phyloP scores from a whole-genome alignment of 768 basidiomycete species.

The Naganishia friedmannii region DNA sequence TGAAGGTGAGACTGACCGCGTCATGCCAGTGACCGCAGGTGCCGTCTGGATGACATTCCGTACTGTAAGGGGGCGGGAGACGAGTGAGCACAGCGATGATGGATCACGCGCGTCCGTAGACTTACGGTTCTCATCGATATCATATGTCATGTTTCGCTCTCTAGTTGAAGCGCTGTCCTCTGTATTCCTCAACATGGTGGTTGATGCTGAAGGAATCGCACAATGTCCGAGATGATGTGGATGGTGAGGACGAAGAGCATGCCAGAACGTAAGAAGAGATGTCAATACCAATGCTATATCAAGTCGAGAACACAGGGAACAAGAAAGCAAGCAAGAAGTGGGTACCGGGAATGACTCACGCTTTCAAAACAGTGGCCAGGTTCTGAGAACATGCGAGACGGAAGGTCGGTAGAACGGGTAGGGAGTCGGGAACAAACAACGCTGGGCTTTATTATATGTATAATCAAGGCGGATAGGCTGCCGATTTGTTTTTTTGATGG shows the following conservation, averaged over 20 bases:
- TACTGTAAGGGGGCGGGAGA: not conserved
- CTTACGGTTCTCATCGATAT: slow-evolving; percentile 15
- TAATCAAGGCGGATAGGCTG: not conserved
- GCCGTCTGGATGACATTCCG: slow-evolving; percentile 11
- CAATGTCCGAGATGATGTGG: not conserved
- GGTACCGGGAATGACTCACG: slow-evolving; percentile 3
- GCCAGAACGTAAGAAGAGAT: not conserved
- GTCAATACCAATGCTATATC: not conserved
- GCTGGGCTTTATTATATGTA: slow-evolving; percentile 27
- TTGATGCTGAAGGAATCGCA: not conserved
- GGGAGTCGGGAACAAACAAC: slow-evolving; percentile 10
- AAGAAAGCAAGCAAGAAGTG: not conserved
- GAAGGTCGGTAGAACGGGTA: slow-evolving; percentile 2
- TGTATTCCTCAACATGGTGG: slow-evolving; percentile 17
- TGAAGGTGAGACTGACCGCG: slow-evolving; percentile 1
- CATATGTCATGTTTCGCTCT: slow-evolving; percentile 1
- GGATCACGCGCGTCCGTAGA: not conserved
- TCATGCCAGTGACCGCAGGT: not conserved
- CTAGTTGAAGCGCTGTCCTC: not conserved
- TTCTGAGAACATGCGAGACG: slow-evolving; percentile 21
- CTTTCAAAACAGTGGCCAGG: not conserved
- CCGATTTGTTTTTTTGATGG: not conserved
- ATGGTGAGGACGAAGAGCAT: not conserved
- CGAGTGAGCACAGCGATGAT: too few species aligned
- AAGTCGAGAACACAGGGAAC: not conserved